Conservation (phyloP, 768 basidiomycete species). For the Podaxis sp. region DNA sequence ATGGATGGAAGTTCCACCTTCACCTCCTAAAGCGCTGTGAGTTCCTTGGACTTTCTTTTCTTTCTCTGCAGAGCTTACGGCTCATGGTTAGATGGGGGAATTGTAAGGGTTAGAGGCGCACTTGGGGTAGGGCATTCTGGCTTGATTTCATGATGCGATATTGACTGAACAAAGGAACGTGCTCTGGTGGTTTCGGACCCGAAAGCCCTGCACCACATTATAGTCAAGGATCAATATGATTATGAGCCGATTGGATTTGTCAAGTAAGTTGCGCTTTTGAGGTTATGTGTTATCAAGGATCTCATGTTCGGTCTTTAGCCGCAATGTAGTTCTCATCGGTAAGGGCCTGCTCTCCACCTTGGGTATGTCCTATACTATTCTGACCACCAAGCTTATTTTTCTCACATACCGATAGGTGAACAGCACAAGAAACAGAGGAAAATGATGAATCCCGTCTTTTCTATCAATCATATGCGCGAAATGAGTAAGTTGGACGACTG, state of each 20-base stretch:
- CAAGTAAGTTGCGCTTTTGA: conserved; percentile 18
- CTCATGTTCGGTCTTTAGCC: background rate
- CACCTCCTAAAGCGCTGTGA: conserved; percentile 34
- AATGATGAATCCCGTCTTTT: conserved; percentile 38
- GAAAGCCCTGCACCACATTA: conserved; percentile 42
- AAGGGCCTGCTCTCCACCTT: conserved; percentile 22
- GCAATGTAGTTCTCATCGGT: conserved; percentile 24
- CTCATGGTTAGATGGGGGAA: conserved; percentile 27
- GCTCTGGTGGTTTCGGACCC: conserved; percentile 32
- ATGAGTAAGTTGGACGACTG: conserved; percentile 28
- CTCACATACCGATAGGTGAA: conserved; percentile 5
- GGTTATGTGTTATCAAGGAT: background rate
- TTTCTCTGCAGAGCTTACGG: background rate
- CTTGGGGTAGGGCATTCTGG: conserved; percentile 29
- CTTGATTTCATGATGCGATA: background rate
- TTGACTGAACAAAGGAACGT: conserved; percentile 1
- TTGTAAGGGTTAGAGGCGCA: conserved; percentile 31
- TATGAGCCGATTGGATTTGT: conserved; percentile 25
- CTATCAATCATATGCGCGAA: conserved; percentile 30
- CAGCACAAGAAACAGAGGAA: conserved; percentile 29
- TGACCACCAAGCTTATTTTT: background rate
- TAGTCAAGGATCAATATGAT: conserved; percentile 38
- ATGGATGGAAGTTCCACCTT: conserved; percentile 38
- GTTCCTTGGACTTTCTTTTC: background rate
- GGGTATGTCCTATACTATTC: conserved; percentile 16